Base-by-base conservation (phyloP, 495 filamentous ascomycete species). In the Penicillium coprophilum region DNA sequence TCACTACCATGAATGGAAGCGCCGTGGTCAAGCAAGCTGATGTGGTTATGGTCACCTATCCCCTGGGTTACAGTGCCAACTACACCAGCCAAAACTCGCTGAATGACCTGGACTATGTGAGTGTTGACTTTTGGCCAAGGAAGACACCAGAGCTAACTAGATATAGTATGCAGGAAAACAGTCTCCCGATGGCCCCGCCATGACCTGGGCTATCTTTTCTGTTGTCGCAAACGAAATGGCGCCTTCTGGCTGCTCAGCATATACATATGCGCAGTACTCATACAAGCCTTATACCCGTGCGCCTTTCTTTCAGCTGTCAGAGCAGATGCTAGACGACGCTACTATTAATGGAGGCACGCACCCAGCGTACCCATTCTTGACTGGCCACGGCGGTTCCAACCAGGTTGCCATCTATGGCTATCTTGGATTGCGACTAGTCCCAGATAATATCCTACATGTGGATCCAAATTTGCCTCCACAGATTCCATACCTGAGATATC, bases 311-410 rank as follows among this genome's bases (percentile, higher is more conserved):
- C 79, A 81, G 46, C 66, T 82, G 46, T 81, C 86, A 1, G 89
- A 92, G 63, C 88, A 92, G 62, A 76, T 88, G 38, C 66, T 82
- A 31, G 89, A 92, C 60, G 74, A 89, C 61, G 78, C 78, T 51
- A 74, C 70, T 40, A 63, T 70, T 15, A 92, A 91, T 60, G 89
- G 85, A 17, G 85, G 84, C 46, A 86, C 83, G 2, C 81, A 86
- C 53, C 85, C 85, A 0, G 85, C 85, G 1, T 87, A 73, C 62
- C 85, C 85, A 0, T 87, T 87, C 75, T 67, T 87, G n/a, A 87
- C 85, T 28, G 85, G 85, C 20, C 80, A 85, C 58, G 85, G 85
- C 15, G 85, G 85, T 58, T 77, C 82, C 24, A 82, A 86, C 60
- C 84, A 85, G 58, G 81, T 85, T 20, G 78, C 74, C 12, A 65